Base-by-base conservation (phyloP, 2,329 filamentous ascomycete genomes). In the Colletotrichum chrysophilum region DNA sequence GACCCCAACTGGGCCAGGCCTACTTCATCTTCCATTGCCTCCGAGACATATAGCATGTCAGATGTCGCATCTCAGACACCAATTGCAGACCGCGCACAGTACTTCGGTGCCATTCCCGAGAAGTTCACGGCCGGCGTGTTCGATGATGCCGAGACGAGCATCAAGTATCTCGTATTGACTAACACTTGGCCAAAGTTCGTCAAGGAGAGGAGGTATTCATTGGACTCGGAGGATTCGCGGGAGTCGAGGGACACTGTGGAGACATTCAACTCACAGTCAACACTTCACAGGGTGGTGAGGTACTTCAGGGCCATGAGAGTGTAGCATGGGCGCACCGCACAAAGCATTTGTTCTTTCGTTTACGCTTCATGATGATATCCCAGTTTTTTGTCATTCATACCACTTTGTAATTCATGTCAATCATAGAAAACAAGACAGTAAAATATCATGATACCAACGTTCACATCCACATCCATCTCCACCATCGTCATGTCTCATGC, bases 81-180 rank as follows among this genome's bases (percentile, higher is more conserved):
- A 3, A 70, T 74, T 8, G 55, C 43, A 16, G 71, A 75, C 32
- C 58, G 43, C 7, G 58, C 43, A 32, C 70, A 70, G 18, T 77
- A 77, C 68, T 75, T 67, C 18, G 76, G 76, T 3, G 78, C 80
- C 58, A 86, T 86, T 18, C 85, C 88, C 0, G 79, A 82, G 5
- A 82, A 76, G 0, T 92, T 92, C 75, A 84, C 86, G 43, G 80
- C 82, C 6, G 79, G 78, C 0, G 86, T 91, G 5, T 92, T 92
- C 73, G 89, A 91, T 77, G 84, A 82, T n/a, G 89, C 90, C 0
- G 87, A 91, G 78, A 81, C 83, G 28, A 88, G 87, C 75, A 88
- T 92, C 82, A 91, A 90, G 80, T 90, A 91, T 71, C 85, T 92
- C 7, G 82, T 82, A 7, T 77, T 82, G 38, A 81, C 80, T 24